These are phyloP conservation scores for Populus davidiana DNA, from an alignment of 345 rosid genomes.

Conservation along the genomic window DNA sequence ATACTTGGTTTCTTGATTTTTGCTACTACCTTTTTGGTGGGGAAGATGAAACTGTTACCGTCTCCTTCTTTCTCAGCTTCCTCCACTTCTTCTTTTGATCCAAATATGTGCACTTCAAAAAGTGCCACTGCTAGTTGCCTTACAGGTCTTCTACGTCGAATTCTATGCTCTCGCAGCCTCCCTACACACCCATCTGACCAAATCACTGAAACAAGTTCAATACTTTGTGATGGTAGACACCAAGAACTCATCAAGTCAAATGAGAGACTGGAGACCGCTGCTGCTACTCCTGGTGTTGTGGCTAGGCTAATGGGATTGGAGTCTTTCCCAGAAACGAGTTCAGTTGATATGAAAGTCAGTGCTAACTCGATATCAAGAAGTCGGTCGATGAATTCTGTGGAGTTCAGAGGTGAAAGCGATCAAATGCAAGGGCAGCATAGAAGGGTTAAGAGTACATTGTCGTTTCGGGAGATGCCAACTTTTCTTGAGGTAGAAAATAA, in stretches of 20 bases:
- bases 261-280: constrained; percentile 12
- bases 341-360: neutral
- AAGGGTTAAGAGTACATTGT: constrained; percentile 37
- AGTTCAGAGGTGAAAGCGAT: constrained; percentile 19
- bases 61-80: constrained; percentile 41
- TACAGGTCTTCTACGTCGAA: constrained; percentile 45
- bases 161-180: constrained; percentile 53
- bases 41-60: constrained; percentile 40
- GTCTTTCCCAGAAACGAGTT: constrained; percentile 22
- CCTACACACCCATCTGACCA: constrained; percentile 62
- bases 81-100: constrained; percentile 24
- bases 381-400: constrained; percentile 46
- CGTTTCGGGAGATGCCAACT: constrained; percentile 37
- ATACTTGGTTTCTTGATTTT: too few relatives aligned
- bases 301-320: constrained; percentile 87
- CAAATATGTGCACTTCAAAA: constrained; percentile 34
- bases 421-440: constrained; percentile 25
- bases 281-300: constrained; percentile 48
- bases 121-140: constrained; percentile 43
- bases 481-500: constrained; percentile 65
- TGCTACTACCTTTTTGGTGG: neutral
- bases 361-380: constrained; percentile 41
- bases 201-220: constrained; percentile 30
- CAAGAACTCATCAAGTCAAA: neutral
- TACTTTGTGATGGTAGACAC: constrained; percentile 6